These are phyloP conservation scores for Pigoraptor vietnamica DNA, from an alignment of 78 protist species.

Conservation along the genomic window DNA sequence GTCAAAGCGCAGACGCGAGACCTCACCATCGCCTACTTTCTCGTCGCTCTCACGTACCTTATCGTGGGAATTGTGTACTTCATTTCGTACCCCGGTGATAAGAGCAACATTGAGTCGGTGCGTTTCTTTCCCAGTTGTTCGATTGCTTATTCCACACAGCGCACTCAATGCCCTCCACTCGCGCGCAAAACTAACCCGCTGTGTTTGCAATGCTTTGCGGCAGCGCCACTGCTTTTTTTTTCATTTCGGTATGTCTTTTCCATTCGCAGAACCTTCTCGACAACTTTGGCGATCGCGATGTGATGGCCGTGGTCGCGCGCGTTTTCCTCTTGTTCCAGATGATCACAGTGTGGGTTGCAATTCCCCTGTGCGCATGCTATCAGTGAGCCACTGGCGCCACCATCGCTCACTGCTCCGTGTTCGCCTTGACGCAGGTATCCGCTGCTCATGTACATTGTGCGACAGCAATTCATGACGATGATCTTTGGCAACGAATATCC, in stretches of 20 bases:
- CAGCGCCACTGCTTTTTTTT: no score
- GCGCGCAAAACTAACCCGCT: no score
- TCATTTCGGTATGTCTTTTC: no score
- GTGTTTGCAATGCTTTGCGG: no score
- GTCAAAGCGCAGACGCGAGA: not conserved
- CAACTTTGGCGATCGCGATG: not conserved
- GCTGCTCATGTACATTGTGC: conserved; percentile 4
- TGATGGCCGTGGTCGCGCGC: not conserved
- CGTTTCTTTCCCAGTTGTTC: not conserved
- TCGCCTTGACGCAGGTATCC: not conserved
- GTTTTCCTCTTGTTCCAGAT: conserved; percentile 21
- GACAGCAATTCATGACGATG: not conserved
- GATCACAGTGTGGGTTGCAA: conserved; percentile 19
- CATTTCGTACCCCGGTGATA: not conserved
- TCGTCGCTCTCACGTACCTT: not conserved
- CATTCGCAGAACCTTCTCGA: not conserved
- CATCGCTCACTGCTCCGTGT: not conserved
- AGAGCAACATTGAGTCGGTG: not conserved
- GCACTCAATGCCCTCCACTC: no score
- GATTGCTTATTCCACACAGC: not conserved
- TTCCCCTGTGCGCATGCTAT: not conserved
- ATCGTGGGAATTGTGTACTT: not conserved
- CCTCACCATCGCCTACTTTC: not conserved
- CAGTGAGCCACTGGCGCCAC: no score
- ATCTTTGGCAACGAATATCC: not conserved